A percentile compares a stretch with the other conserved stretches of the same genome.
phyloP scores from a whole-genome alignment of 139 green algal genomes.

The Auxenochlorella protothecoides region DNA sequence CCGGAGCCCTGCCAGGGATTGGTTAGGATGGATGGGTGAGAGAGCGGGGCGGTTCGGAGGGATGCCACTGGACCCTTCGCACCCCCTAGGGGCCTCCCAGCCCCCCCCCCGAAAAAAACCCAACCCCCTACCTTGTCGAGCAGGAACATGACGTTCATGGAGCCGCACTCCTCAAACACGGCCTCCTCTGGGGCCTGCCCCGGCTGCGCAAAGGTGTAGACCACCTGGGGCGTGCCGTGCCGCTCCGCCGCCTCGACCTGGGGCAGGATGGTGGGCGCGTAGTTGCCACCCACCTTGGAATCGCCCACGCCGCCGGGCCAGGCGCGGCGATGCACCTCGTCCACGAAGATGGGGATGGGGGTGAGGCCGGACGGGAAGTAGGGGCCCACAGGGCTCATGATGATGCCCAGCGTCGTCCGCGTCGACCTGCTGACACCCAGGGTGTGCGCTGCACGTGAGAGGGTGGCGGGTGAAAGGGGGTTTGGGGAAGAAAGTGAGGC shows the following conservation, averaged over 20 bases:
- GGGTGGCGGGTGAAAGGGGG: not conserved
- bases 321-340: constrained; percentile 49
- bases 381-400: constrained; percentile 66
- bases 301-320: constrained; percentile 65
- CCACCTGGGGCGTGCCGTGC: constrained; percentile 25
- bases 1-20: constrained; percentile 8
- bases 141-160: constrained; percentile 85
- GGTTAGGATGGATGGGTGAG: not conserved
- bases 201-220: constrained; percentile 25
- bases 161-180: constrained; percentile 50
- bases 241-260: constrained; percentile 28
- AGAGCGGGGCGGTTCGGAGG: no score
- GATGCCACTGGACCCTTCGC: not conserved
- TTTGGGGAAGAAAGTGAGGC: not conserved
- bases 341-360: constrained; percentile 59
- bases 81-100: not conserved
- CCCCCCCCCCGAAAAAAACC: not conserved
- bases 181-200: constrained; percentile 15
- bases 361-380: constrained; percentile 60
- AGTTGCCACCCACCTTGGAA: constrained; percentile 66
- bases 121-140: constrained; percentile 26
- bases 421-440: constrained; percentile 41
- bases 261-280: constrained; percentile 58
- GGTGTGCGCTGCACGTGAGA: constrained; percentile 10
- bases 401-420: constrained; percentile 42